These are phyloP conservation scores for Thalassiosira exigua DNA, from an alignment of 352 stramenopile species.

Conservation along the genomic window DNA sequence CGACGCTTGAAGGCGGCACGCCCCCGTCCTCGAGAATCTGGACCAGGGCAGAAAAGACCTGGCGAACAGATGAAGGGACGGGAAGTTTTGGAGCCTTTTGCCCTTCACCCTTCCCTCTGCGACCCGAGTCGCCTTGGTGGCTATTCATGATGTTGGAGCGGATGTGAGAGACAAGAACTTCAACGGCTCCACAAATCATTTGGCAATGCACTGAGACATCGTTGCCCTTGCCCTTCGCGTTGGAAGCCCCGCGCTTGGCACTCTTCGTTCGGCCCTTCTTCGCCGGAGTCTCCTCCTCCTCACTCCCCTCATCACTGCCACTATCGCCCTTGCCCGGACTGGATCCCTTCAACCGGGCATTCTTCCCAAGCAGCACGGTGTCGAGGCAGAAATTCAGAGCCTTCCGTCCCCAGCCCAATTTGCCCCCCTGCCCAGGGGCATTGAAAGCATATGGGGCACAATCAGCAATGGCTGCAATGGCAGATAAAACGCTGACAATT, in stretches of 20 bases:
- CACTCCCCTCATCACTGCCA: constrained; percentile 26
- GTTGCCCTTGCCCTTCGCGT: constrained; percentile 20
- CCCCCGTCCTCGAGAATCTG: too few relatives aligned
- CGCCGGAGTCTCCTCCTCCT: constrained; percentile 37
- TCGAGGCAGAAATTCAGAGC: constrained; percentile 61
- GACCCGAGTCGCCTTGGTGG: too few relatives aligned
- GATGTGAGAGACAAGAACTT: too few relatives aligned
- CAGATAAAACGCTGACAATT: constrained; percentile 67
- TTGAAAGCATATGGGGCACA: constrained; percentile 66
- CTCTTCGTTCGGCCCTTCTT: constrained; percentile 24
- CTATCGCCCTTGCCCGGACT: constrained; percentile 25
- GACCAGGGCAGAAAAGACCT: too few relatives aligned
- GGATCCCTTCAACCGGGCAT: constrained; percentile 27
- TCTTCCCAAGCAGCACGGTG: constrained; percentile 57
- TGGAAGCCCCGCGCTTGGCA: too few relatives aligned
- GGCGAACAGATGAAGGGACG: too few relatives aligned
- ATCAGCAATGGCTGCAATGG: constrained; percentile 69
- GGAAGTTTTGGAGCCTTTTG: too few relatives aligned
- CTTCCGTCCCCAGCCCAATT: constrained; percentile 34
- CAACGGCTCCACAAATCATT: constrained; percentile 67
- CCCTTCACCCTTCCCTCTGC: too few relatives aligned
- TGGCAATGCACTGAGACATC: constrained; percentile 60
- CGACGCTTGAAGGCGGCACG: too few relatives aligned
- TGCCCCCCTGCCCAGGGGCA: constrained; percentile 24
- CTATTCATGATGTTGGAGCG: too few relatives aligned